Percentiles rank a stretch among this genome's conserved stretches.
Evolutionary conservation across 2,329 filamentous ascomycete genomes (phyloP).

Genomic region (Exophiala oligosperma): DNA sequence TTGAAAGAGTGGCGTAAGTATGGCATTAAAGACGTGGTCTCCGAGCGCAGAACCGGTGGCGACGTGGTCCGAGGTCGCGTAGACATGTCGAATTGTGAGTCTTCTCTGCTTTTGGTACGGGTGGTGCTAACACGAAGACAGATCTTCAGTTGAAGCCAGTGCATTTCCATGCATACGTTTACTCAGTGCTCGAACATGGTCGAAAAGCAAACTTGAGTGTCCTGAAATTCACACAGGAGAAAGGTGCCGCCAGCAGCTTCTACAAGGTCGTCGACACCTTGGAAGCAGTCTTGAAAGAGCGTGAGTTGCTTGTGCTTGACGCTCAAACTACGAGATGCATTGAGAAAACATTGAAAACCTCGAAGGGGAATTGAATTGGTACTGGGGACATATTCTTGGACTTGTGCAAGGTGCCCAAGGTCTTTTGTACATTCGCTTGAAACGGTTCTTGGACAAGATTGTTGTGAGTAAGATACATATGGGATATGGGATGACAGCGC

Average conservation of each 20-base stretch:
- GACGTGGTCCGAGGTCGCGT: conserved; percentile 70
- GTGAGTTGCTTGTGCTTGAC: conserved; percentile 68
- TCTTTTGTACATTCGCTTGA: conserved; percentile 21
- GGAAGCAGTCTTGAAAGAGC: conserved; percentile 64
- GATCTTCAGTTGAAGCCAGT: conserved; percentile 82
- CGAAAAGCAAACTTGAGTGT: conserved; percentile 74
- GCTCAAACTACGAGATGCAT: conserved; percentile 69
- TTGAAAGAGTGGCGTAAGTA: conserved; percentile 78
- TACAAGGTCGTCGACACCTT: conserved; percentile 78
- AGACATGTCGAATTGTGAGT: conserved; percentile 74
- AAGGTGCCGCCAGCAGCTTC: conserved; percentile 89
- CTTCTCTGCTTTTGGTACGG: background rate
- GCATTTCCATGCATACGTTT: conserved; percentile 82
- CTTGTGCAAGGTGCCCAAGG: conserved; percentile 4
- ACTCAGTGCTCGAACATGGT: conserved; percentile 84
- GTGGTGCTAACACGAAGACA: conserved; percentile 38
- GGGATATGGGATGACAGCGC: background rate
- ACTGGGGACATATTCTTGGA: conserved; percentile 3
- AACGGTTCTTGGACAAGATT: conserved; percentile 9
- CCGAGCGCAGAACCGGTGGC: conserved; percentile 76
- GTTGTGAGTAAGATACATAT: conserved; percentile 13
- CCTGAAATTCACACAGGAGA: conserved; percentile 82
- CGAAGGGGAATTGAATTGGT: conserved; percentile 5
- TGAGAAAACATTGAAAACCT: conserved; percentile 36
- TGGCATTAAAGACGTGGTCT: conserved; percentile 75